Base-by-base conservation (phyloP, 495 filamentous ascomycete species). In the Lindgomyces ingoldianus region DNA sequence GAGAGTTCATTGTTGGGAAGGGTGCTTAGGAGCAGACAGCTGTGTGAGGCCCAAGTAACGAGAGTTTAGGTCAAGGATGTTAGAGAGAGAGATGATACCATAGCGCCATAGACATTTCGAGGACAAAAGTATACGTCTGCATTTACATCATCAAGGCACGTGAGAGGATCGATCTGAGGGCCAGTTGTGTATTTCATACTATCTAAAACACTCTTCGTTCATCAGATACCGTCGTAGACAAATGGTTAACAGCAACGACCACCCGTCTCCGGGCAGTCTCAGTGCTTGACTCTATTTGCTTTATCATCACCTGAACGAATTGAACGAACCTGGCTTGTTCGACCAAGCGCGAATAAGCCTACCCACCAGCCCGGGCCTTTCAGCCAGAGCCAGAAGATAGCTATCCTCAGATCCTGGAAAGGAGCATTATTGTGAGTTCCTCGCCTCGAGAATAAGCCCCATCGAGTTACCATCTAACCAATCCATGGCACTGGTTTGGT, bases 401-500 rank as follows among this genome's bases (percentile, higher is more conserved):
- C 41, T 50, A 33, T 52, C 69, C 84, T 84, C 83, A 81, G 84
- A 87, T 80, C 78, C 78, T 72, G 70, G 71, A 71, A 70, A 76
- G 68, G 57, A 64, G 69, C 73, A 29, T 19, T 33, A 85, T 39
- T 39, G 33, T 39, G 33, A 39, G 33, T 89, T 87, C 89, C 93
- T 96, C 92, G 91, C 89, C 86, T 90, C 94, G 90, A 96, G 91
- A 97, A 96, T 98, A 91, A 96, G 94, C 94, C 94, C 94, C 94
- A 96, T 98, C 91, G 91, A 96, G 94, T 97, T 93, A 95, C 90
- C 85, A 74, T 46, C 55, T 61, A 36, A 16, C 64, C 54, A 22
- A 39, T 30, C 42, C 52, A 49, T 64, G 56, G 70, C 42, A 51
- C 54, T 42, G 65, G 14, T 27, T 25, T 44, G 46, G 21, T 25